phyloP scores from a whole-genome alignment of 331 rosid species.

The Quercus tomentella region DNA sequence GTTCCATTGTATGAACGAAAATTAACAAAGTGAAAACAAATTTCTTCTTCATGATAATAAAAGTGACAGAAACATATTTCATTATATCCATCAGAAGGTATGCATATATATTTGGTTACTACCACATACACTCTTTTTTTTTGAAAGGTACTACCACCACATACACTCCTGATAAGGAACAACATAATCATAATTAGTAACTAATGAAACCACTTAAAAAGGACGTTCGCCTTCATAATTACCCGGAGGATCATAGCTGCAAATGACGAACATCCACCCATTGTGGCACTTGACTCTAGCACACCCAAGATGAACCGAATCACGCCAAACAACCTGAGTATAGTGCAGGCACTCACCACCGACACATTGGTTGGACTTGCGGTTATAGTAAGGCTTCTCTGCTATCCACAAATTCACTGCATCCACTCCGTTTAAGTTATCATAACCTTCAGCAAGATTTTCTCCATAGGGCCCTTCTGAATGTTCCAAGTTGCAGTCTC shows the following conservation, averaged over 20 bases:
- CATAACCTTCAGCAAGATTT: background rate
- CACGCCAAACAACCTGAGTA: slow-evolving; percentile 38
- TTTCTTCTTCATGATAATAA: no score
- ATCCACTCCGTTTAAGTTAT: background rate
- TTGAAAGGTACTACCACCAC: no score
- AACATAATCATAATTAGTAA: background rate
- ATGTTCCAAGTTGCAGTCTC: slow-evolving; percentile 13
- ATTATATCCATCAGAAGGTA: no score
- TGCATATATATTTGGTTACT: no score
- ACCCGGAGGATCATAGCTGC: slow-evolving; percentile 42
- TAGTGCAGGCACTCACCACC: slow-evolving; percentile 34
- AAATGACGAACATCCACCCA: slow-evolving; percentile 31
- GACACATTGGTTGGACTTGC: slow-evolving; percentile 16
- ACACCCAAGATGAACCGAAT: slow-evolving; percentile 29
- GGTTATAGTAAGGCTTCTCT: slow-evolving; percentile 20
- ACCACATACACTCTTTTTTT: no score
- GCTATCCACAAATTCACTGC: slow-evolving; percentile 24
- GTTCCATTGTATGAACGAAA: no score
- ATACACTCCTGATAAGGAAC: background rate
- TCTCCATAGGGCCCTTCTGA: slow-evolving; percentile 16
- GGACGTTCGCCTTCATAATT: slow-evolving; percentile 31
- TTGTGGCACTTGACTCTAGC: slow-evolving; percentile 30
- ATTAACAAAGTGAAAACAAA: no score
- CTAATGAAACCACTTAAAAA: background rate
- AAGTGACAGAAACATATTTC: no score